Evolutionary conservation across 176 grass and related monocot species (phyloP), one percentile per base, ranked within the genome.

Genomic region (Oryza brachyantha): DNA sequence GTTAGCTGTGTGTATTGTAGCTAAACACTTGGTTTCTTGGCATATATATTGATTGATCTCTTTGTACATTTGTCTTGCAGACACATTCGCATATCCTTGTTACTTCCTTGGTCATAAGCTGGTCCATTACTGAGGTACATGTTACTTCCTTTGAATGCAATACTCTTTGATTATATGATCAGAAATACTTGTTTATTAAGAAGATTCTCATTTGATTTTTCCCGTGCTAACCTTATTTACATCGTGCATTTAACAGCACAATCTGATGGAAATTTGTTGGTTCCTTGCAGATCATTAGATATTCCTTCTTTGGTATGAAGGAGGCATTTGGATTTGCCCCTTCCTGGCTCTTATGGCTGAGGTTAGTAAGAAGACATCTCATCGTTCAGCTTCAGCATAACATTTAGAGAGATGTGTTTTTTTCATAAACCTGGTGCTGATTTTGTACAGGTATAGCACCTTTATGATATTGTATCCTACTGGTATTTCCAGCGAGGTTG

Each of bases 251-350:
- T 75, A 0, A 58, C 1, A 24, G 7, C 2, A 5, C 54, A 27
- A 27, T 6, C 2, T 38, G 28, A 70, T 28, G 7, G 24, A 11
- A 76, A 31, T 58, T 17, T 75, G 12, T 1, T 76, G 21, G 28
- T 59, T 62, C 28, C 8, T 13, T 86, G 76, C 42, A 99, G 96
- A 93, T 91, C 21, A 89, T 95, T 58, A 93, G 96, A 71, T 99
- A 99, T 66, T 91, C 96, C 10, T 99, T 99, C 84, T 99, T 99
- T 79, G 90, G 92, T 12, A 72, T 91, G 88, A 99, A 93, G 76
- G 96, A 99, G 70, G 68, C 84, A 55, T 70, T 99, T 84, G 90
- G 92, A 66, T 89, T 43, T 81, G 64, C 90, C 35, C 92, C 96
- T 68, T 91, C 79, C 6, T 95, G 90, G 92, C 86, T 99, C 13